Base-by-base conservation (phyloP, 768 basidiomycete genomes). In the Sutorius australiensis region DNA sequence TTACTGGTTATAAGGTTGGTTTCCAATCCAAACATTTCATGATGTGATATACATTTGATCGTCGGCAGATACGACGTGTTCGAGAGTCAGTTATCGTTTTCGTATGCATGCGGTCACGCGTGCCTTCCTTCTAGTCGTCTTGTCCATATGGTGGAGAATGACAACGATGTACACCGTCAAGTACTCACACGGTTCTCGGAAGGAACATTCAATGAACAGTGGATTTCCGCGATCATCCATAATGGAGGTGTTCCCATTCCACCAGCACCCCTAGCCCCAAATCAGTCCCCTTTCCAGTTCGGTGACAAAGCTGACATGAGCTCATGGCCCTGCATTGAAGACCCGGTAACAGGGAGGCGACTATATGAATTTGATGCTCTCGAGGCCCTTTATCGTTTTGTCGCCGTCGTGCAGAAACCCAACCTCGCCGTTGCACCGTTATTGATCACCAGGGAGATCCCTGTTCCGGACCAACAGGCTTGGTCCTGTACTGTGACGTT, bases 1-100 rank as follows among this genome's bases (percentile, higher is more conserved):
- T 75, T 79, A 7, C 68, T 84, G 28, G 77, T 91, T 10, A 77
- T 91, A 60, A 75, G 83, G 87, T 87, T 54, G 42, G 78, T 58
- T 13, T 45, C 32, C 10, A 13, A 38, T 16, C 42, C 10, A 7
- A 33, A 30, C 30, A n/a, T 40, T 24, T 17, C 14, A 24, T 1
- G 48, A 31, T 41, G 48, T 61, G 16, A 34, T 36, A 36, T 51
- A 8, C 34, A 49, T 53, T 32, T 60, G 37, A 59, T 55, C 34
- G 41, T 50, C 28, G 38, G 36, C 34, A 87, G 86, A 62, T 66
- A 55, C 39, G 55, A 54, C 54, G 33, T 38, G 1, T 82, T 81
- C 51, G 80, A 85, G 57, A 82, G 84, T 55, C 81, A 82, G 48
- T 62, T 85, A 6, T 83, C 83, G 5, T 78, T 82, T 63, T 80